Evolutionary conservation across 129 eudicot genomes (phyloP).

Genomic region (Sambucus nigra): DNA sequence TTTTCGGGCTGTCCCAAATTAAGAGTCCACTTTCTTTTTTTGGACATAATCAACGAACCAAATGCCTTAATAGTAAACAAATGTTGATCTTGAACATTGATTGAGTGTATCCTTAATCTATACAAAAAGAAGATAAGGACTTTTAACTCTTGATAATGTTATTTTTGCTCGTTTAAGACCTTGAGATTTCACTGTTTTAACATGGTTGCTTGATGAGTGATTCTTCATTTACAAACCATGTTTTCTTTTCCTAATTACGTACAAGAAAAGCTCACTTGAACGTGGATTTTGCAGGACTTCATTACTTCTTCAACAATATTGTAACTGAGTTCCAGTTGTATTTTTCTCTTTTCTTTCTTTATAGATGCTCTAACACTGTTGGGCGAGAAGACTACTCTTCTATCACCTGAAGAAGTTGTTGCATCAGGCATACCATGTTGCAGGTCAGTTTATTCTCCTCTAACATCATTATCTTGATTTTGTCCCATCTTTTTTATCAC

Average conservation of each 20-base stretch:
- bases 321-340: constrained; percentile 2
- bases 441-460: constrained; percentile 43
- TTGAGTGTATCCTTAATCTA: too few species aligned
- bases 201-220: too few species aligned
- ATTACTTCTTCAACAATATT: constrained; percentile 3
- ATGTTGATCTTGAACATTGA: too few species aligned
- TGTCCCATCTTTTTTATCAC: not conserved
- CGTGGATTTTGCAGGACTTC: not conserved
- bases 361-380: constrained; percentile 75
- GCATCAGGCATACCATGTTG: constrained; percentile 92
- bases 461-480: not conserved
- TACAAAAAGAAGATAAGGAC: too few species aligned
- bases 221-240: too few species aligned
- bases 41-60: too few species aligned
- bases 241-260: not conserved
- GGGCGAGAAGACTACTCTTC: constrained; percentile 96
- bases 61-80: too few species aligned
- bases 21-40: too few species aligned
- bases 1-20: too few species aligned
- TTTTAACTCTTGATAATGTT: too few species aligned
- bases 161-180: too few species aligned
- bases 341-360: constrained; percentile 12
- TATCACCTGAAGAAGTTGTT: constrained; percentile 74
- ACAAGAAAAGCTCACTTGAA: not conserved
- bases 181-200: too few species aligned